phyloP scores from a whole-genome alignment of 805 yeast species.

The Metschnikowia anglica region DNA sequence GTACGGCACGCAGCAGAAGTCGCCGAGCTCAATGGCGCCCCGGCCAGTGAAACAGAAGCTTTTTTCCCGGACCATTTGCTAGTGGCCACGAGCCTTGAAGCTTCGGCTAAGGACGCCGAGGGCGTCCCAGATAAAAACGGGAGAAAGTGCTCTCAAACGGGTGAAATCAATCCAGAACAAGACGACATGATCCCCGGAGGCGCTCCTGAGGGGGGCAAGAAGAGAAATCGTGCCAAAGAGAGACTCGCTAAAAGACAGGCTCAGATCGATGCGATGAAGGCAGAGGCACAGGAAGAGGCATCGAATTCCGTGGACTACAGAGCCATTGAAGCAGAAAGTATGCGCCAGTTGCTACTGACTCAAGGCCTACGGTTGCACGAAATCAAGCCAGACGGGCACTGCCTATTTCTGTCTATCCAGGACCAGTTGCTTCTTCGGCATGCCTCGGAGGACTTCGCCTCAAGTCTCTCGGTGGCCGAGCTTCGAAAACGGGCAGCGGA shows the following conservation, averaged over 20 bases:
- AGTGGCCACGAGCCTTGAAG: constrained; percentile 12
- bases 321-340: constrained; percentile 66
- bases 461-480: constrained; percentile 42
- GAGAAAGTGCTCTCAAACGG: background rate
- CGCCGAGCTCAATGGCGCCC: constrained; percentile 18
- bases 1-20: constrained; percentile 56
- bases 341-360: constrained; percentile 51
- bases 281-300: constrained; percentile 74
- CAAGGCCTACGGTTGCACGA: constrained; percentile 58
- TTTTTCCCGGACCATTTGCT: constrained; percentile 67
- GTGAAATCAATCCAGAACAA: background rate
- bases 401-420: constrained; percentile 80
- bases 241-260: constrained; percentile 74
- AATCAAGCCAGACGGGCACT: constrained; percentile 90
- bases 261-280: constrained; percentile 57
- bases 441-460: background rate
- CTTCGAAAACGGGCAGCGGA: constrained; percentile 65
- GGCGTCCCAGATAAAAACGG: background rate
- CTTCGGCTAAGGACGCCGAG: constrained; percentile 4
- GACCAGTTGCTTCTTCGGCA: constrained; percentile 71
- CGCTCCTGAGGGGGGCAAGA: constrained; percentile 37
- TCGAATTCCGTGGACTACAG: constrained; percentile 62
- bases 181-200: constrained; percentile 20
- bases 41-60: constrained; percentile 25
- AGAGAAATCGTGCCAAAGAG: constrained; percentile 79